Base-by-base conservation (phyloP, 371 early-diverging fungal genomes). In the Mycotypha africana region DNA sequence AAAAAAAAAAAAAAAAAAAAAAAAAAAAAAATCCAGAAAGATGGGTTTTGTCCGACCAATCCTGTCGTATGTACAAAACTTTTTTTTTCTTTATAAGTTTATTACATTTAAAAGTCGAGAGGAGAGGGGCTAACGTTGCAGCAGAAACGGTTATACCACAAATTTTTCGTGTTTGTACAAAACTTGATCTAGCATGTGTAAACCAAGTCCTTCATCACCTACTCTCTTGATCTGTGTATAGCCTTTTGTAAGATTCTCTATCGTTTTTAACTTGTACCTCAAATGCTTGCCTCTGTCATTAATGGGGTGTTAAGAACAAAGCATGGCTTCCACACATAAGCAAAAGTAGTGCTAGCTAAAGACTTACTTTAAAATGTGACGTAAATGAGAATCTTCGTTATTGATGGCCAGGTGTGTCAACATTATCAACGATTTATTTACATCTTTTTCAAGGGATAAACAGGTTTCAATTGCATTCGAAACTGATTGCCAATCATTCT, bases 391-490 rank as follows among this genome's bases (percentile, higher is more conserved):
- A 47, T 84, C 85, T 16, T 60, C 46, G 36, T 71, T 54, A 42
- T 73, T 67, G 19, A 60, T 58, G 11, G 74, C 78, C 21, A 80
- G 42, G 20, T 57, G 53, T 43, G 78, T 70, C 28, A 84, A 67
- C 42, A 70, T 73, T 16, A 84, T 51, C 19, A 82, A 54, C 20
- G 76, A 65, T 39, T 75, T 70, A 67, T 84, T 84, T 37, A 84
- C 81, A 49, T 76, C 79, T 37, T 70, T 70, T 46, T 70, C 70
- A 15, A 70, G 45, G 17, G 45, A 40, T 20, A 70, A 54, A 32
- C 60, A 61, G 7, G 70, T 52, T 43, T 70, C 70, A 57, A 56
- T n/a, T 20, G 74, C 74, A 42, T 54, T 58, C 17, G 48, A 44
- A 30, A 67, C 67, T 17, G 67, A 63, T 31, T 58, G 49, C 58